A percentile compares a stretch with the other conserved stretches of the same genome.
Conservation (phyloP, 169 alveolate species). For the Cryptosporidium muris region DNA sequence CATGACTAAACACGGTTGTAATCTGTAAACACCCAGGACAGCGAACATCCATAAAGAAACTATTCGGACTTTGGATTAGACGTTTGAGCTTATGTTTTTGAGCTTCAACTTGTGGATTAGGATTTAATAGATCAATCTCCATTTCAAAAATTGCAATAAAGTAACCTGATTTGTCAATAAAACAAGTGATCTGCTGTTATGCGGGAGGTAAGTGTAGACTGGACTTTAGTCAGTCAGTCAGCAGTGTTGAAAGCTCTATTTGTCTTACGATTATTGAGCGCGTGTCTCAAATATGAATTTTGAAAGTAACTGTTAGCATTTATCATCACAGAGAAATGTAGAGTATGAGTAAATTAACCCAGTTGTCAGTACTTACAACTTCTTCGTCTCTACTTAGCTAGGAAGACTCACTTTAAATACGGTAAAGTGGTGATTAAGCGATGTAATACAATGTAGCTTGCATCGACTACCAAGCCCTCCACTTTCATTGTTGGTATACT, state of each 20-base stretch:
- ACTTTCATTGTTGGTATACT: constrained; percentile 73
- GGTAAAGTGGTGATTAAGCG: constrained; percentile 82
- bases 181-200: background rate
- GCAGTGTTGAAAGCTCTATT: background rate
- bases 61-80: constrained; percentile 96
- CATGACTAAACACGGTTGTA: constrained; percentile 95
- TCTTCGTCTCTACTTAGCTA: no score
- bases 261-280: background rate
- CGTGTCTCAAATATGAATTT: background rate
- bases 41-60: constrained; percentile 97
- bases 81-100: constrained; percentile 95
- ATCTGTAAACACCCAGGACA: constrained; percentile 95
- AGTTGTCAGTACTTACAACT: no score
- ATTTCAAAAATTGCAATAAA: constrained; percentile 74
- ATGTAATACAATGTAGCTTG: constrained; percentile 79
- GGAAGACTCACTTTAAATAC: constrained; percentile 71
- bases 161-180: background rate
- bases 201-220: no score
- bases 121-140: constrained; percentile 95
- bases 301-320: no score
- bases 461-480: constrained; percentile 81
- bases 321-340: no score
- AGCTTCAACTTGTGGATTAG: constrained; percentile 93
- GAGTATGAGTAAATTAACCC: no score
- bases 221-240: no score